Evolutionary conservation across 2,329 filamentous ascomycete species (phyloP).

Genomic region (Alternaria arbusti): DNA sequence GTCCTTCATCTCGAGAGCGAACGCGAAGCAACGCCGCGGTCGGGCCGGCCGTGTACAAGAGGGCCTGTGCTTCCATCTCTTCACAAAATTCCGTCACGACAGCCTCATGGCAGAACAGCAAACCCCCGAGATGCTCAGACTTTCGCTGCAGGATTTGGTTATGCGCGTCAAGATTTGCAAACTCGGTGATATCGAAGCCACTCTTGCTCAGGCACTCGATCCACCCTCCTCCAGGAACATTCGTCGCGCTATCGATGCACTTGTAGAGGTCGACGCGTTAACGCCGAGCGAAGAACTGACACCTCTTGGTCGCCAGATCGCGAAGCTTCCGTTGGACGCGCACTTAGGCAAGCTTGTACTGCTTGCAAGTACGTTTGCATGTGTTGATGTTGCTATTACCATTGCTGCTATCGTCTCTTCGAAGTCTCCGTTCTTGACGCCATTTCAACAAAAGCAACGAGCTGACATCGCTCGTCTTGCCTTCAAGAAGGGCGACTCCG

Average conservation of each 20-base stretch:
- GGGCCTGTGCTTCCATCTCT: slow-evolving; percentile 93
- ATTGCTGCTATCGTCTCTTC: slow-evolving; percentile 92
- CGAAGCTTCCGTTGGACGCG: slow-evolving; percentile 88
- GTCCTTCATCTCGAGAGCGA: slow-evolving; percentile 93
- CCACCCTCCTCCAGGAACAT: slow-evolving; percentile 92
- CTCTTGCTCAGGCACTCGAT: slow-evolving; percentile 84
- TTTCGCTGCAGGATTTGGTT: slow-evolving; percentile 92
- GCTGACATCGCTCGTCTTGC: slow-evolving; percentile 78
- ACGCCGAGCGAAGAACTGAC: slow-evolving; percentile 84
- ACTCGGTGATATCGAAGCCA: slow-evolving; percentile 90
- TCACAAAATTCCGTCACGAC: slow-evolving; percentile 89
- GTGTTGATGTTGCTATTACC: slow-evolving; percentile 88
- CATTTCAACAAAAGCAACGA: slow-evolving; percentile 82
- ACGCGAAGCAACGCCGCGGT: slow-evolving; percentile 92
- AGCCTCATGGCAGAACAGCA: slow-evolving; percentile 86
- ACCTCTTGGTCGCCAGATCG: slow-evolving; percentile 82
- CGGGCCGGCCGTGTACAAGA: slow-evolving; percentile 95
- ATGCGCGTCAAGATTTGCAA: slow-evolving; percentile 98
- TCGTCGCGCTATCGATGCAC: slow-evolving; percentile 85
- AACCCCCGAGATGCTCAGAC: slow-evolving; percentile 91
- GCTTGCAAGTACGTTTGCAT: slow-evolving; percentile 84
- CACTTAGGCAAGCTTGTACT: slow-evolving; percentile 94
- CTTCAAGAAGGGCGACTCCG: slow-evolving; percentile 87
- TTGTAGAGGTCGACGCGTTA: slow-evolving; percentile 90
- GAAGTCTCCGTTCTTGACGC: slow-evolving; percentile 90